phyloP scores from a whole-genome alignment of 148 eudicot genomes.

The Diospyros lotus region DNA sequence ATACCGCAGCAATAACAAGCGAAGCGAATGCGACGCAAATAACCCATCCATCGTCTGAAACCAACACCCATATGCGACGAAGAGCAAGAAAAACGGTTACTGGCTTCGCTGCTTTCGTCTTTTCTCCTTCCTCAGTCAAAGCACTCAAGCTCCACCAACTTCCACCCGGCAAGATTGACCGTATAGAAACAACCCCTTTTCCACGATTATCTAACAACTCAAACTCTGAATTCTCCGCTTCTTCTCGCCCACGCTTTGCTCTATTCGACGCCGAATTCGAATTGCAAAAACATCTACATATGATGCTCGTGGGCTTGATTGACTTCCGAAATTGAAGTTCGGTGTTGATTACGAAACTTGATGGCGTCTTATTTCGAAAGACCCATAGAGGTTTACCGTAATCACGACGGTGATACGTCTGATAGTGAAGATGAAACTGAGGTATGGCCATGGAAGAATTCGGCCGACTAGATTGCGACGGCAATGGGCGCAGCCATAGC shows the following conservation, averaged over 20 bases:
- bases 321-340: neutral
- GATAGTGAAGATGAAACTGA: neutral
- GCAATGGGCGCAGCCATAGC: too few species aligned
- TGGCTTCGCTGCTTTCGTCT: neutral
- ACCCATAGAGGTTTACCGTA: neutral
- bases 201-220: neutral
- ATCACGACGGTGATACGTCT: neutral
- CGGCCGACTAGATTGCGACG: too few species aligned
- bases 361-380: neutral
- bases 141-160: slow-evolving; percentile 41
- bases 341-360: neutral
- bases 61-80: slow-evolving; percentile 34
- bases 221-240: neutral
- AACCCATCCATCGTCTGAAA: slow-evolving; percentile 27
- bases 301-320: neutral
- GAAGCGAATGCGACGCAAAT: slow-evolving; percentile 36
- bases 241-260: neutral
- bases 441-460: slow-evolving; percentile 7
- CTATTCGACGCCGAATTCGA: neutral
- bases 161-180: slow-evolving; percentile 28
- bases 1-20: slow-evolving; percentile 39
- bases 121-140: neutral
- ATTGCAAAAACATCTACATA: neutral
- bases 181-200: slow-evolving; percentile 6
- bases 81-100: slow-evolving; percentile 28